Evolutionary conservation across 2,329 filamentous ascomycete genomes (phyloP).

Genomic region (Bipolaris oryzae): DNA sequence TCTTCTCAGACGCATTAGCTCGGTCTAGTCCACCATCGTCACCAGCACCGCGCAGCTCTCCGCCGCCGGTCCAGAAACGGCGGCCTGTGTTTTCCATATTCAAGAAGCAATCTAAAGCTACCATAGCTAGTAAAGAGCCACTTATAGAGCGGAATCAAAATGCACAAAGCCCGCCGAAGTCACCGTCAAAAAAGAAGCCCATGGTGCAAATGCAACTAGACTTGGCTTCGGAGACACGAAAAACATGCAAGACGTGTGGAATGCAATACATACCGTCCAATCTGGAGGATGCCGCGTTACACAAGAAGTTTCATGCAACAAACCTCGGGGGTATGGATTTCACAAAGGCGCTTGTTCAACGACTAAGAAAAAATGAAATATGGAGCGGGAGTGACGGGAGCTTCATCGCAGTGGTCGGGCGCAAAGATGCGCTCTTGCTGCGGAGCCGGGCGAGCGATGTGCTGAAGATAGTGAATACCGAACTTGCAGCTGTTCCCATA

Average conservation of each 20-base stretch:
- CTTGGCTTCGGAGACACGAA: constrained; percentile 61
- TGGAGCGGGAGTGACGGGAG: constrained; percentile 54
- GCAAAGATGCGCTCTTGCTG: constrained; percentile 58
- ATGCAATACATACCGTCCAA: constrained; percentile 71
- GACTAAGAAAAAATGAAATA: constrained; percentile 58
- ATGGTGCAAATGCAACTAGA: constrained; percentile 67
- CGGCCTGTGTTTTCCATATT: constrained; percentile 60
- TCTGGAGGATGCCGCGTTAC: constrained; percentile 65
- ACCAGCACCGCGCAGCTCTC: constrained; percentile 28
- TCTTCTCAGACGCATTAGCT: constrained; percentile 51
- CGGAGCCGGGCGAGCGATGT: constrained; percentile 61
- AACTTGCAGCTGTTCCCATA: constrained; percentile 66
- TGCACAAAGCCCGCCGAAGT: constrained; percentile 35
- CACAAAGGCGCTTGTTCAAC: constrained; percentile 62
- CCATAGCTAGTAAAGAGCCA: constrained; percentile 19
- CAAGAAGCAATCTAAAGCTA: constrained; percentile 31
- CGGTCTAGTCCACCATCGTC: constrained; percentile 44
- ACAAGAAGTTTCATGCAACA: constrained; percentile 68
- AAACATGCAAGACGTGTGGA: constrained; percentile 64
- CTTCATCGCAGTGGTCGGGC: constrained; percentile 64
- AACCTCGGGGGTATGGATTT: constrained; percentile 66
- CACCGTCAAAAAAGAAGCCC: constrained; percentile 40
- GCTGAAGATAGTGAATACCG: constrained; percentile 66
- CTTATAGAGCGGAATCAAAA: constrained; percentile 43
- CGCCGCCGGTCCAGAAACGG: constrained; percentile 39